Evolutionary conservation across 371 early-diverging fungal genomes (phyloP), one percentile per base, ranked within the genome.

Genomic region (Conidiobolus incongruus): DNA sequence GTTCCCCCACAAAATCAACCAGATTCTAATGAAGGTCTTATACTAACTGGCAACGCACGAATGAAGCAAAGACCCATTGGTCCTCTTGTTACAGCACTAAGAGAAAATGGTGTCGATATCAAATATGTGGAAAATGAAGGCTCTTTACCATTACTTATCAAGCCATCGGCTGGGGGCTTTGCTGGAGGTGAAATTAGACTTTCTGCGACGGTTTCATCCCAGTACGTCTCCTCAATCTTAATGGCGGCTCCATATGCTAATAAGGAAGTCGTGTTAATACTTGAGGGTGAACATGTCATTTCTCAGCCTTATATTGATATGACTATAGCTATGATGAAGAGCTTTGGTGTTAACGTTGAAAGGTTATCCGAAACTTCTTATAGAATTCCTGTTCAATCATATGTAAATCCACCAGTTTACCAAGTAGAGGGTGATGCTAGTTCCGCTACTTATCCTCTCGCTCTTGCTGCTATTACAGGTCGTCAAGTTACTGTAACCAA

Each of bases 301-400:
- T 89, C 90, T 28, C 89, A 90, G 55, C 89, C 83, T 11, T 95
- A 95, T 59, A 95, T 95, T 52, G 94, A 95, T 56, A 93, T 95
- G 94, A 95, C 96, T 1, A 77, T 88, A 36, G 72, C 87, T 37
- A 91, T 94, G 94, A 95, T 95, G 96, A 66, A 68, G 47, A 73
- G 80, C 2, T 95, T 95, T 55, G 94, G 96, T 34, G 68, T 85
- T 42, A 41, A 64, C 0, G 89, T 91, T 28, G 67, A 76, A 47
- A 70, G 78, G 19, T 56, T 78, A 12, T 60, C 77, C 23, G 68
- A 71, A 46, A 87, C 82, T 59, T 73, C 67, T 16, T 95, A 92
- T 59, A 52, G 66, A 34, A 82, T 95, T 37, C 82, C 90, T 4
- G 55, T 65, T 35, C 66, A 71, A 2, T 55, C 60, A 0, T 95